These are phyloP conservation scores for Neospermospora avenae DNA, from an alignment of 2,329 filamentous ascomycete species.

Conservation along the genomic window DNA sequence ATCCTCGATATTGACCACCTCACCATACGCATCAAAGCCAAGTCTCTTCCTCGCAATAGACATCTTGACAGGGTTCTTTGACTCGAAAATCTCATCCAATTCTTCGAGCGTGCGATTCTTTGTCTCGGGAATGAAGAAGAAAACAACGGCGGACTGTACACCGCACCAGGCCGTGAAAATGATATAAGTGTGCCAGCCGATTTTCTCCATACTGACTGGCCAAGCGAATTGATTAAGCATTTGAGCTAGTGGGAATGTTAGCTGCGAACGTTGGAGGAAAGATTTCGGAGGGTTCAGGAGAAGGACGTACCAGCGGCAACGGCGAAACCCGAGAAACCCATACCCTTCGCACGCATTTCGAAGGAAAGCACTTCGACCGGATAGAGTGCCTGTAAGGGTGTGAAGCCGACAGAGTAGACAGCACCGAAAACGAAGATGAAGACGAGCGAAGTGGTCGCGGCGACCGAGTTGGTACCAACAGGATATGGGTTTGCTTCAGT, in stretches of 20 bases:
- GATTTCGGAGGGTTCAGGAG: background rate
- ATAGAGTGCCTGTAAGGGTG: slow-evolving; percentile 46
- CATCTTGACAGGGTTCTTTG: slow-evolving; percentile 43
- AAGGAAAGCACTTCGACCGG: slow-evolving; percentile 52
- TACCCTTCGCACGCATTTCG: slow-evolving; percentile 54
- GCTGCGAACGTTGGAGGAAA: background rate
- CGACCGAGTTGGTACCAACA: slow-evolving; percentile 26
- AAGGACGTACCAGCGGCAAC: slow-evolving; percentile 35
- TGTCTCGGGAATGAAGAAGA: slow-evolving; percentile 49
- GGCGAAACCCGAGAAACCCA: slow-evolving; percentile 46
- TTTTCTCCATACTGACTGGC: slow-evolving; percentile 46
- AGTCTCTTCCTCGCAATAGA: slow-evolving; percentile 43
- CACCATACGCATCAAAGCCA: slow-evolving; percentile 35
- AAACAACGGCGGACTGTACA: slow-evolving; percentile 42
- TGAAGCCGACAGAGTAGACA: slow-evolving; percentile 47
- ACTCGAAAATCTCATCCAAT: slow-evolving; percentile 48
- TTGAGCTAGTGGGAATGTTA: slow-evolving; percentile 26
- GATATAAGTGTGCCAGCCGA: slow-evolving; percentile 54
- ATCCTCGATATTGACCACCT: slow-evolving; percentile 31
- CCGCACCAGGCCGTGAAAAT: slow-evolving; percentile 46
- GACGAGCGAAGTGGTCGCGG: slow-evolving; percentile 44
- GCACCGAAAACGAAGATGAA: slow-evolving; percentile 54
- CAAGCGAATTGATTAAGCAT: slow-evolving; percentile 46
- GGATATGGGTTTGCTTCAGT: slow-evolving; percentile 4
- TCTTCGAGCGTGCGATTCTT: slow-evolving; percentile 50